These are phyloP conservation scores for Cephaloascus fragrans DNA, from an alignment of 805 yeast species.

Conservation along the genomic window DNA sequence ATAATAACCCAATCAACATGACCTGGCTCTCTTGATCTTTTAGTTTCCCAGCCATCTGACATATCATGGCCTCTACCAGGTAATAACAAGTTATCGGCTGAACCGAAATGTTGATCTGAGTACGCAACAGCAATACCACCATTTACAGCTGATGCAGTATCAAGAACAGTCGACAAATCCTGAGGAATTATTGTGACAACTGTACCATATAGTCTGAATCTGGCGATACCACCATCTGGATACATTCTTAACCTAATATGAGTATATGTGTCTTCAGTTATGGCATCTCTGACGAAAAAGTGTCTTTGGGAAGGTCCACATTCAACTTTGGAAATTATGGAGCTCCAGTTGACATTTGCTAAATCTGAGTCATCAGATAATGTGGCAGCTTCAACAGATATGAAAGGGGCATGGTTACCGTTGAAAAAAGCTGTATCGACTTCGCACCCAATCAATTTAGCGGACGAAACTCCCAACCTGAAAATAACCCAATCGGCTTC, in stretches of 20 bases:
- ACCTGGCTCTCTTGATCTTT: constrained; percentile 71
- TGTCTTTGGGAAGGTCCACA: constrained; percentile 90
- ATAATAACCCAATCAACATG: constrained; percentile 91
- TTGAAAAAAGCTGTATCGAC: constrained; percentile 89
- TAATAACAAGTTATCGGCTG: constrained; percentile 77
- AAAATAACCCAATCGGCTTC: constrained; percentile 85
- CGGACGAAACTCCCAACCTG: constrained; percentile 76
- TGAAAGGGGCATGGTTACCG: constrained; percentile 91
- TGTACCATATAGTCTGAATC: constrained; percentile 82
- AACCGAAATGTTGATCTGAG: constrained; percentile 91
- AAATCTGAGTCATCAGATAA: constrained; percentile 22
- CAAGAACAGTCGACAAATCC: constrained; percentile 38
- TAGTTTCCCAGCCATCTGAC: constrained; percentile 99
- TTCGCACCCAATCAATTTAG: constrained; percentile 73
- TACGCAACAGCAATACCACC: constrained; percentile 84
- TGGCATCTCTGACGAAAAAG: constrained; percentile 53
- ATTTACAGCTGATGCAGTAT: constrained; percentile 70
- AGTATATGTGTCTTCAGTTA: constrained; percentile 59
- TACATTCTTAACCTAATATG: constrained; percentile 84
- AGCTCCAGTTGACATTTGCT: constrained; percentile 49
- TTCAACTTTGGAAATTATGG: constrained; percentile 56
- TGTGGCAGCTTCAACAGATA: constrained; percentile 69
- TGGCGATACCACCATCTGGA: constrained; percentile 97
- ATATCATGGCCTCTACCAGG: constrained; percentile 95
- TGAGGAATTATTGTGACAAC: constrained; percentile 64